Conservation (phyloP, 495 filamentous ascomycete species). For the Aspergillus kassunensis region DNA sequence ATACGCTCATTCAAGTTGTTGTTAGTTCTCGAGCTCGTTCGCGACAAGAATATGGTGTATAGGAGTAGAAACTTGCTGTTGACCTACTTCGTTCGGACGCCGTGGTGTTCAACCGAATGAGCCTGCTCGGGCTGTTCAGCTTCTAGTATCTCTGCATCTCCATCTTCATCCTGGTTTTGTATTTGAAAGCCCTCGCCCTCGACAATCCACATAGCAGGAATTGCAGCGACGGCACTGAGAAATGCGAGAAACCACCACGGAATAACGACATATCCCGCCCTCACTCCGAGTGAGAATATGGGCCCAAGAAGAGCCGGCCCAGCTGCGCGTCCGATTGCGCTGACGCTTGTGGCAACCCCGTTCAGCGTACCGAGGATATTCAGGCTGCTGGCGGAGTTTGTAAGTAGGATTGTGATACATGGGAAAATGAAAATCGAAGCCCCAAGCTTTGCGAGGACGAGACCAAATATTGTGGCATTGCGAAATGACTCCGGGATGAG, state of each 20-base stretch:
- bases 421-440: constrained; percentile 80
- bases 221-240: constrained; percentile 55
- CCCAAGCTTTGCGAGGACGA: constrained; percentile 60
- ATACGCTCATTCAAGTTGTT: too few species aligned
- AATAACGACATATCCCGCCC: constrained; percentile 64
- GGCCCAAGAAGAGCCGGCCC: constrained; percentile 68
- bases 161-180: constrained; percentile 14
- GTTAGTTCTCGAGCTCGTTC: background rate
- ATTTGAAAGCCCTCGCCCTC: constrained; percentile 72
- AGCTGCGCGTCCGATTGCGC: constrained; percentile 69
- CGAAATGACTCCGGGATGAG: constrained; percentile 45
- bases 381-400: constrained; percentile 75
- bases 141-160: constrained; percentile 27
- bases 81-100: background rate
- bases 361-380: constrained; percentile 83
- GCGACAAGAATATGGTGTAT: background rate
- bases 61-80: background rate
- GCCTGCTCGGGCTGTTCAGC: constrained; percentile 16
- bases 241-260: constrained; percentile 73
- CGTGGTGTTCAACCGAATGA: background rate
- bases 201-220: constrained; percentile 66
- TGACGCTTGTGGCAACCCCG: constrained; percentile 76
- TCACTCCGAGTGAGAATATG: constrained; percentile 67
- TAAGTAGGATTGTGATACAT: constrained; percentile 81
- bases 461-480: constrained; percentile 43